Evolutionary conservation across 2,329 filamentous ascomycete genomes (phyloP), one percentile per base, ranked within the genome.

Genomic region (Anthostomella pinea): DNA sequence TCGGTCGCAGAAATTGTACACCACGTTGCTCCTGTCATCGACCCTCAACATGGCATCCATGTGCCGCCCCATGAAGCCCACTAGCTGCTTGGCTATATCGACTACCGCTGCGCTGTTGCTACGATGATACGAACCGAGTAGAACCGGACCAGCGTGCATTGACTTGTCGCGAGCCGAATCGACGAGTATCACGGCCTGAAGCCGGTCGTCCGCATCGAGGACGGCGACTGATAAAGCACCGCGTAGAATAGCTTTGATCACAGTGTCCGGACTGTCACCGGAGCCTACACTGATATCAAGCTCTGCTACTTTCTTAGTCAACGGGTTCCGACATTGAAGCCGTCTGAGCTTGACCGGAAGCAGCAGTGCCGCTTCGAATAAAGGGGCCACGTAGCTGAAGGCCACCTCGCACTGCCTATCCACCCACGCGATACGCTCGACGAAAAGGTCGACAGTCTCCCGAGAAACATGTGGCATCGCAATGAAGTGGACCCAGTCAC

Each of bases 401-500:
- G 33, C 33, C 4, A 35, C 26, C 6, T 9, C 9, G 26, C 33
- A 35, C 18, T 35, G 33, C 26, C 7, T 23, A 5, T 29, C 17
- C 6, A 24, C 14, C 6, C 10, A 3, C 7, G 24, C 20, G 13
- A 35, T 22, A 7, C 33, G 30, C 13, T 33, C 22, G 14, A 39
- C 18, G 27, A 43, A 43, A 17, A 30, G 25, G 17, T 43, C 40
- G 6, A 43, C 20, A 1, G 36, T 36, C 17, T 33, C 40, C 3
- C 13, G 19, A 9, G 40, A 39, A 8, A 43, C 17, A 19, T 33
- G 32, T 4, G 35, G 35, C 40, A 43, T 43, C 8, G 35, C 16
- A 13, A 43, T 33, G 16, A 43, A 39, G 24, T 43, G 40, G 9
- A 43, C 40, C 40, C 40, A 43, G 19, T 43, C 35, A 17, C 24